Evolutionary conservation across 768 basidiomycete species (phyloP).

Genomic region (Termitomyces sp.): DNA sequence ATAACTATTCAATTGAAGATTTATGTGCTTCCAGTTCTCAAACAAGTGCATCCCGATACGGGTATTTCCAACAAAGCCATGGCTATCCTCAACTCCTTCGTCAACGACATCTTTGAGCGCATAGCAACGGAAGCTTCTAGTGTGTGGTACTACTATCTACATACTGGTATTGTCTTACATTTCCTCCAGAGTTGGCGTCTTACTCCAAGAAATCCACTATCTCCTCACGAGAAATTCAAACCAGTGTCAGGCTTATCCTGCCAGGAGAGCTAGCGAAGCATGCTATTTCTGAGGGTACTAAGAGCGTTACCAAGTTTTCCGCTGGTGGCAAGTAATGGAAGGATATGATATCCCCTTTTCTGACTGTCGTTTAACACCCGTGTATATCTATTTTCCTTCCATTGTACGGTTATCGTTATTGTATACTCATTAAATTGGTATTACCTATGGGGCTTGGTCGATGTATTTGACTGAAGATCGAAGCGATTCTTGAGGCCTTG

Average conservation of each 20-base stretch:
- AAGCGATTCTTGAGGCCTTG: no score
- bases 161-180: constrained; percentile 29
- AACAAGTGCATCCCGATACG: constrained; percentile 91
- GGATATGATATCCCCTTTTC: not conserved
- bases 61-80: constrained; percentile 90
- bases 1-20: not conserved
- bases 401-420: constrained; percentile 12
- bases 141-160: constrained; percentile 29
- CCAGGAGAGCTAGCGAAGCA: constrained; percentile 86
- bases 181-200: constrained; percentile 58
- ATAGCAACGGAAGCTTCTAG: constrained; percentile 72
- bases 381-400: constrained; percentile 10
- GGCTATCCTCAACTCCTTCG: constrained; percentile 80
- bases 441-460: not conserved
- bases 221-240: constrained; percentile 89
- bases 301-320: constrained; percentile 38
- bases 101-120: constrained; percentile 81
- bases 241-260: constrained; percentile 74
- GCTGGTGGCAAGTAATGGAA: constrained; percentile 36
- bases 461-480: no score
- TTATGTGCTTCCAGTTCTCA: constrained; percentile 48
- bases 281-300: constrained; percentile 73
- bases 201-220: constrained; percentile 91
- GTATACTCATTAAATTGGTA: constrained; percentile 9
- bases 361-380: not conserved